Evolutionary conservation across 495 filamentous ascomycete species (phyloP), one percentile per base, ranked within the genome.

Genomic region (Elasticomyces elasticus): DNA sequence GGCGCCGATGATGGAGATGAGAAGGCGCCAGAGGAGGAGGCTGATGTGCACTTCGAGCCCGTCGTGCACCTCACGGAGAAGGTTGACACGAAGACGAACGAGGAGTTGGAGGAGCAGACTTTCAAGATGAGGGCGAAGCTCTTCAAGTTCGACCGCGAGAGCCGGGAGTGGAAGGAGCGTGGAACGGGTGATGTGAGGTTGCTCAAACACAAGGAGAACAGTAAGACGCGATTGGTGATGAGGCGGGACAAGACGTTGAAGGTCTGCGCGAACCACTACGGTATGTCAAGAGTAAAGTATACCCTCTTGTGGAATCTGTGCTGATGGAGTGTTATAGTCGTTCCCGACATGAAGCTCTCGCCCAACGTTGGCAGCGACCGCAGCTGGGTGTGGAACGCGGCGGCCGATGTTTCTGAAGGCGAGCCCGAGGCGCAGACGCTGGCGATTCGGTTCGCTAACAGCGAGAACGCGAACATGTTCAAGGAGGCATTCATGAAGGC

Each of bases 111-210:
- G 76, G 89, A 96, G 75, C 86, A 95, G 74, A 73, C 78, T 23
- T 97, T 97, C 80, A 97, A 96, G 82, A 96, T 97, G 94, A 85
- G 90, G 58, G 94, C 94, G 67, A 99, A 99, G 80, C 83, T 99
- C 51, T 99, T 99, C 84, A 88, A 87, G 75, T 99, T 96, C 69
- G 86, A 95, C 70, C 77, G 83, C 46, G 88, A 94, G 6, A 74
- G 75, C 58, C 81, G 86, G 69, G 92, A 96, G 74, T 99, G 94
- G 94, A 99, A 97, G 79, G 94, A 99, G 79, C 85, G 94, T 66
- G 94, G 94, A 49, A 97, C 92, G 52, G 94, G 94, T 62, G 90
- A 96, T 64, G 89, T 99, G 55, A 80, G 89, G 66, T 74, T 99
- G 66, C 76, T 99, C 65, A 99, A 96, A 81, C 94, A 99, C 75